Conservation (phyloP, 169 alveolate genomes). For the Plasmodium billcollinsi region DNA sequence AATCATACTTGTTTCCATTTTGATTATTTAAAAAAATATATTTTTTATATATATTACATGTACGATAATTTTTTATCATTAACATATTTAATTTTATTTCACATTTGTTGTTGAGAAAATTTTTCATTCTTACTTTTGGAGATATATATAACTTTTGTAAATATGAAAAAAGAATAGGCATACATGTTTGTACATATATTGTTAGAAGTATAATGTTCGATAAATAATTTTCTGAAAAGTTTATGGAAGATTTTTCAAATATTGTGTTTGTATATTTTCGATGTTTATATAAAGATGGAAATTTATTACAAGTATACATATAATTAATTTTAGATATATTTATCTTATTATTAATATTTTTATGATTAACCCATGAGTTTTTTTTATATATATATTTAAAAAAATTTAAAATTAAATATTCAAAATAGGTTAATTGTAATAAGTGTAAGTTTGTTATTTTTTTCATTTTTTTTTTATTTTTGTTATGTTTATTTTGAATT, state of each 20-base stretch:
- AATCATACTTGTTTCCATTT: too few relatives aligned
- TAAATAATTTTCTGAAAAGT: slow-evolving; percentile 37
- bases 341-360: background rate
- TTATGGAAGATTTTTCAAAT: slow-evolving; percentile 18
- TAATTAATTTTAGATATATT: background rate
- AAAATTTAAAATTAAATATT: slow-evolving; percentile 7
- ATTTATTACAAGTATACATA: background rate
- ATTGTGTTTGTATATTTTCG: slow-evolving; percentile 8
- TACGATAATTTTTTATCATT: background rate
- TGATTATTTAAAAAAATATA: too few relatives aligned
- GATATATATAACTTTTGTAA: slow-evolving; percentile 17
- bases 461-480: background rate
- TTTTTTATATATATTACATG: too few relatives aligned
- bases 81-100: background rate
- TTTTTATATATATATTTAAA: slow-evolving; percentile 33
- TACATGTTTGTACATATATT: slow-evolving; percentile 40
- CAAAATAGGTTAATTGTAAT: slow-evolving; percentile 45
- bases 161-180: slow-evolving; percentile 51
- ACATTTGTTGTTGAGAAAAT: background rate
- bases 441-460: background rate
- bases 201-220: slow-evolving; percentile 66
- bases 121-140: background rate
- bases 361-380: background rate
- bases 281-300: background rate
- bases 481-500: background rate